These are phyloP conservation scores for Lepidium africanum DNA, from an alignment of 345 rosid species.

Conservation along the genomic window DNA sequence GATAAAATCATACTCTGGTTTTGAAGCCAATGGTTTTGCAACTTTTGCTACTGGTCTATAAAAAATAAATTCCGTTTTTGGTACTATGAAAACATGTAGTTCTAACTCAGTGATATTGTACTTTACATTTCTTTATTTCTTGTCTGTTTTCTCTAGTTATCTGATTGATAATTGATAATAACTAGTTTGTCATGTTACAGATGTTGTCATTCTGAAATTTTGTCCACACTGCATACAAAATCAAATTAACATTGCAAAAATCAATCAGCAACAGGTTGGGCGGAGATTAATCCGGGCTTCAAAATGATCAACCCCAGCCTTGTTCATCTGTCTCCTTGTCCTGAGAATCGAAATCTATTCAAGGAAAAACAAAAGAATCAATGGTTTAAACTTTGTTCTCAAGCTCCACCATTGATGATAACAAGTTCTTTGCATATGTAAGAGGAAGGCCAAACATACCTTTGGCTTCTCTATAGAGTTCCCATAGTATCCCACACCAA, in stretches of 20 bases:
- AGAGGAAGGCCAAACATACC: conserved; percentile 44
- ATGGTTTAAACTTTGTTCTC: background rate
- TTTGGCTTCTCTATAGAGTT: conserved; percentile 74
- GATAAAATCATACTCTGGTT: background rate
- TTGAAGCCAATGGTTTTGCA: background rate
- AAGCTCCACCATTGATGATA: background rate
- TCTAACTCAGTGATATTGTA: background rate
- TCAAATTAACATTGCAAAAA: background rate
- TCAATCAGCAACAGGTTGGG: conserved; percentile 4
- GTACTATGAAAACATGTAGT: background rate
- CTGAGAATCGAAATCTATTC: conserved; percentile 71
- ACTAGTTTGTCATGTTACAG: background rate
- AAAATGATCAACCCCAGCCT: conserved; percentile 49
- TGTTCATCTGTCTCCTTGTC: conserved; percentile 31
- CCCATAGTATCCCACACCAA: conserved; percentile 90
- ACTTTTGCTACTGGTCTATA: background rate
- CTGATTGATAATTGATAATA: background rate
- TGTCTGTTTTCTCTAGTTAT: too few relatives aligned
- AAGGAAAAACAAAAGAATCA: background rate
- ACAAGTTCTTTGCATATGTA: background rate
- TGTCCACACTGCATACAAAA: background rate
- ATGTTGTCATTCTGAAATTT: background rate
- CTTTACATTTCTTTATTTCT: background rate
- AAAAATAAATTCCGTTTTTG: background rate
- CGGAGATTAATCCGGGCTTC: conserved; percentile 78